Evolutionary conservation across 192 early-diverging fungal genomes (phyloP).

Genomic region (Backusella tarrabulga): DNA sequence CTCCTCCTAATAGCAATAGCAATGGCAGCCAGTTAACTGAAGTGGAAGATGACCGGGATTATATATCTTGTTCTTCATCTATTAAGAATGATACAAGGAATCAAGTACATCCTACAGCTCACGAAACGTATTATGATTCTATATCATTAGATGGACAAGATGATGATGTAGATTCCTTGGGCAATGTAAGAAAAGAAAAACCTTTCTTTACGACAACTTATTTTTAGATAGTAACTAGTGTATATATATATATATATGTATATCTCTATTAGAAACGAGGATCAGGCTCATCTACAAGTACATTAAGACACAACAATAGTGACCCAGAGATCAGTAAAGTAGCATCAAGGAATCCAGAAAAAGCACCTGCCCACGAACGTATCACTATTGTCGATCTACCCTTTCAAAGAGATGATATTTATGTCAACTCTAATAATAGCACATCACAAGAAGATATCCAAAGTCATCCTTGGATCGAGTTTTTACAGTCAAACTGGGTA

Average conservation of each 20-base stretch:
- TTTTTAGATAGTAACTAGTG: not conserved
- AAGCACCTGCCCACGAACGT: conserved; percentile 5
- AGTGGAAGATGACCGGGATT: not conserved
- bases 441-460: not conserved
- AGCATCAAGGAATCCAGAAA: not conserved
- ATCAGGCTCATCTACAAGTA: not conserved
- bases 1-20: not conserved
- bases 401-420: not conserved
- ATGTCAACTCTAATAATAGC: not conserved
- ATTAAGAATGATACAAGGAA: not conserved
- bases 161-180: not conserved
- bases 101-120: not conserved
- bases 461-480: not conserved
- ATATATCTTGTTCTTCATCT: not conserved
- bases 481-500: not conserved
- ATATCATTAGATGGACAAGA: not conserved
- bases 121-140: not conserved
- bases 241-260: not conserved
- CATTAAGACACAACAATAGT: not conserved
- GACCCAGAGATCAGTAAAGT: not conserved
- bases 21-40: not conserved
- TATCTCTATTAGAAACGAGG: not conserved
- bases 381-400: conserved; percentile 12
- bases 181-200: not conserved
- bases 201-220: not conserved